Evolutionary conservation across 78 protist genomes (phyloP).

Genomic region (Dictyostelium discoideum): DNA sequence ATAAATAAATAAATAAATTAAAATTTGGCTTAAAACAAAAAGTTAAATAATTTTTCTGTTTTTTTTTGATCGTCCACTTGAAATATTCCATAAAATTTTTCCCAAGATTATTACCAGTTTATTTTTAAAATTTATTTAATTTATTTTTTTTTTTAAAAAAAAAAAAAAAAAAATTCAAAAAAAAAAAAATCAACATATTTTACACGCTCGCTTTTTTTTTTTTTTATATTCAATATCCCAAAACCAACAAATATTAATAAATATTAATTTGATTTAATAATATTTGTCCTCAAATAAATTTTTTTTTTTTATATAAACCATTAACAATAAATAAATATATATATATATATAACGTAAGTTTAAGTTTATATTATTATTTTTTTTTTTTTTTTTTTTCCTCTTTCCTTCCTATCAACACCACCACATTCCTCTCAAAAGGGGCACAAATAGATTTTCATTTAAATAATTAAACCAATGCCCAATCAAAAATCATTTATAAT

Average conservation of each 20-base stretch:
- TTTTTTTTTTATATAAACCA: background rate
- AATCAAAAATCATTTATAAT: too few relatives aligned
- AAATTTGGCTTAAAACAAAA: too few relatives aligned
- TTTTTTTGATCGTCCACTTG: background rate
- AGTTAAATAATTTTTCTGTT: background rate
- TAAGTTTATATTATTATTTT: too few relatives aligned
- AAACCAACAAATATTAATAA: background rate
- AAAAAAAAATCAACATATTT: background rate
- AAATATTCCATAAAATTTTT: background rate
- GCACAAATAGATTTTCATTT: too few relatives aligned
- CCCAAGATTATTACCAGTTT: background rate
- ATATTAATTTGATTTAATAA: too few relatives aligned
- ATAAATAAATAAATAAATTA: too few relatives aligned
- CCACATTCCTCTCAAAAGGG: too few relatives aligned
- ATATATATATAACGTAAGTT: background rate
- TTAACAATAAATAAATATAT: too few relatives aligned
- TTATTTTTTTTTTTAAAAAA: background rate
- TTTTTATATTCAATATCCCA: background rate
- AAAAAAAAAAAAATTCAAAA: background rate
- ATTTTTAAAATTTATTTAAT: background rate
- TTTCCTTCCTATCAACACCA: too few relatives aligned
- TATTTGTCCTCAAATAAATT: background rate
- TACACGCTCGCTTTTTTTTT: background rate
- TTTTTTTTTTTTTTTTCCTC: too few relatives aligned
- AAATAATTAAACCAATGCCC: too few relatives aligned